Evolutionary conservation across 2,329 filamentous ascomycete species (phyloP).

Genomic region (Ramularia endophylla): DNA sequence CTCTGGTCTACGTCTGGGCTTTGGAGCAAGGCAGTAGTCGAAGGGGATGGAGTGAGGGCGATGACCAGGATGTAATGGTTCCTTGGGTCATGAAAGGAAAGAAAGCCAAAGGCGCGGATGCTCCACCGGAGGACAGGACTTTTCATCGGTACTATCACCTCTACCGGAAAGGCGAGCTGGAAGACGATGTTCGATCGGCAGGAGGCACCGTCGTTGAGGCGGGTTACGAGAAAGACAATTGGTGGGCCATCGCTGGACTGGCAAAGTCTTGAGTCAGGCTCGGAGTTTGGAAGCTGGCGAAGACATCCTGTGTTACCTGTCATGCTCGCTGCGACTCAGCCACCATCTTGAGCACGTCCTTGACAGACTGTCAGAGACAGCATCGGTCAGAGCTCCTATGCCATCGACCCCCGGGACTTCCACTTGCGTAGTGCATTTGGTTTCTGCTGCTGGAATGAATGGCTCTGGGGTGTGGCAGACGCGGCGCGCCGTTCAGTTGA

Average conservation of each 20-base stretch:
- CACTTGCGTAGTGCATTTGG: too few species aligned
- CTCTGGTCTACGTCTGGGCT: slow-evolving; percentile 90
- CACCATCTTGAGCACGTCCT: too few species aligned
- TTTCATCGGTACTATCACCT: slow-evolving; percentile 94
- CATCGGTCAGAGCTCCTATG: too few species aligned
- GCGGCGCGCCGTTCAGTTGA: too few species aligned
- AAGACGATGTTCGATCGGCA: slow-evolving; percentile 66
- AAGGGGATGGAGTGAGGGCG: slow-evolving; percentile 78
- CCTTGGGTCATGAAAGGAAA: slow-evolving; percentile 72
- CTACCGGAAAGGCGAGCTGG: slow-evolving; percentile 79
- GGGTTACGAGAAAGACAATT: slow-evolving; percentile 97
- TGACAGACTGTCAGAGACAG: too few species aligned
- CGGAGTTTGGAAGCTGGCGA: too few species aligned
- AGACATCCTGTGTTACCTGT: too few species aligned
- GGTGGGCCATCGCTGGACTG: slow-evolving; percentile 69
- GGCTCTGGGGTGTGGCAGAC: too few species aligned
- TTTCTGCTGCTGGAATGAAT: too few species aligned
- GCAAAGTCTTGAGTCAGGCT: not conserved
- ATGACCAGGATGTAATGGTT: slow-evolving; percentile 87
- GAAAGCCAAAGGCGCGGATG: slow-evolving; percentile 23
- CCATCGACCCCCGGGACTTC: too few species aligned
- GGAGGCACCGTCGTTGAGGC: slow-evolving; percentile 70
- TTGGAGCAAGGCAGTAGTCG: slow-evolving; percentile 84
- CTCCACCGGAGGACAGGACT: slow-evolving; percentile 40
- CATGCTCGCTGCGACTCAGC: too few species aligned